Evolutionary conservation across 1,284 basidiomycete species (phyloP).

Genomic region (Microbotryum silenes-acaulis): DNA sequence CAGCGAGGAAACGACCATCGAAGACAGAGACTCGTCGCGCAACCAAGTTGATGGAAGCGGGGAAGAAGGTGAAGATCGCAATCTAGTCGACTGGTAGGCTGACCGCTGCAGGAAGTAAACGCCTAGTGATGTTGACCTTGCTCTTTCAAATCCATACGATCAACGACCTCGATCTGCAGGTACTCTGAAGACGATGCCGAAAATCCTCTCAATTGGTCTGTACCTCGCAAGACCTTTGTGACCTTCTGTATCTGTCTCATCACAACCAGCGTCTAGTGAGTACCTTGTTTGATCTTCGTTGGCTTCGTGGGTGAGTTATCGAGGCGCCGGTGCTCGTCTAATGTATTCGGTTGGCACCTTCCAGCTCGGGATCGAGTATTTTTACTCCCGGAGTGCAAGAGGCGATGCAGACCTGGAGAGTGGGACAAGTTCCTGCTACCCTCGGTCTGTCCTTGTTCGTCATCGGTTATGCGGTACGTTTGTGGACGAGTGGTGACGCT

Average conservation of each 20-base stretch:
- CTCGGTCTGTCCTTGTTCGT: conserved; percentile 26
- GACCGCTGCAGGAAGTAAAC: no score
- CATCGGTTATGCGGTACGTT: conserved; percentile 10
- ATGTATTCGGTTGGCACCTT: no score
- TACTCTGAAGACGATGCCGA: not conserved
- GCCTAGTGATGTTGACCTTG: not conserved
- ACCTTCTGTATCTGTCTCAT: conserved; percentile 18
- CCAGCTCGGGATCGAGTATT: conserved; percentile 8
- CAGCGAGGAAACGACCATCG: not conserved
- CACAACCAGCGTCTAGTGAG: conserved; percentile 19
- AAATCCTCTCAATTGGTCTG: conserved; percentile 11
- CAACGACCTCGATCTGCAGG: not conserved
- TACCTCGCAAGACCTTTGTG: conserved; percentile 20
- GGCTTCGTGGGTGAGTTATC: no score
- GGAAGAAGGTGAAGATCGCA: not conserved
- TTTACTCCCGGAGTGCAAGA: conserved; percentile 14
- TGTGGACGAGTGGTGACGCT: no score
- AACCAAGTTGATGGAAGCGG: not conserved
- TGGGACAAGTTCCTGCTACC: conserved; percentile 14
- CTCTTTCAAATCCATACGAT: not conserved
- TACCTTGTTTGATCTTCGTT: no score
- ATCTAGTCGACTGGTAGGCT: conserved; percentile 4
- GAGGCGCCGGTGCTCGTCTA: no score
- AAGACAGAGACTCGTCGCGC: not conserved
- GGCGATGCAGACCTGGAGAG: conserved; percentile 12